Percentiles rank a stretch among this genome's conserved stretches.
These are phyloP conservation scores for Xylaria acuta DNA, from an alignment of 495 filamentous ascomycete species.

Conservation along the genomic window DNA sequence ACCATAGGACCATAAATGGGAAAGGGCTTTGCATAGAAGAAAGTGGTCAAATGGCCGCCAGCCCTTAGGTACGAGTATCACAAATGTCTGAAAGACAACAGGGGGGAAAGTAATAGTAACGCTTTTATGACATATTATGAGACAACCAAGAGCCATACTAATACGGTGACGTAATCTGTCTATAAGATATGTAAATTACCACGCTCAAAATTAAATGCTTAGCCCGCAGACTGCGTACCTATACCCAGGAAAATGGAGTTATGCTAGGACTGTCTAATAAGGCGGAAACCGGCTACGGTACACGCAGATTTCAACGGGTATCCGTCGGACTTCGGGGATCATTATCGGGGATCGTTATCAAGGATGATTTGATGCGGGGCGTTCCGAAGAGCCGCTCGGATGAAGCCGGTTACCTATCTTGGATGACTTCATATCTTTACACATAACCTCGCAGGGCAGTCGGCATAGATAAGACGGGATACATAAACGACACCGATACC, in stretches of 20 bases:
- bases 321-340: constrained; percentile 8
- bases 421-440: background rate
- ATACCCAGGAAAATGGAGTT: background rate
- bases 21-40: no score
- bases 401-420: constrained; percentile 9
- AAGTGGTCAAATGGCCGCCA: background rate
- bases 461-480: constrained; percentile 11
- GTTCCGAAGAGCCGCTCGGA: constrained; percentile 18
- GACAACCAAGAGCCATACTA: background rate
- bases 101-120: background rate
- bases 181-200: background rate
- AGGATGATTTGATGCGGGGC: constrained; percentile 13
- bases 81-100: background rate
- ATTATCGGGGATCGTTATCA: background rate
- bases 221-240: background rate
- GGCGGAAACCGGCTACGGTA: background rate
- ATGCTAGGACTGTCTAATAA: background rate
- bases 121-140: background rate
- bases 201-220: background rate
- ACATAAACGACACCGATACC: background rate
- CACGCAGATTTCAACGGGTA: background rate
- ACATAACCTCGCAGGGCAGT: background rate
- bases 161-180: background rate
- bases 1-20: no score
- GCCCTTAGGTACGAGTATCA: background rate